A percentile compares a stretch with the other conserved stretches of the same genome.
Conservation (phyloP, 2,329 filamentous ascomycete species). For the Leptographium galeiforme region DNA sequence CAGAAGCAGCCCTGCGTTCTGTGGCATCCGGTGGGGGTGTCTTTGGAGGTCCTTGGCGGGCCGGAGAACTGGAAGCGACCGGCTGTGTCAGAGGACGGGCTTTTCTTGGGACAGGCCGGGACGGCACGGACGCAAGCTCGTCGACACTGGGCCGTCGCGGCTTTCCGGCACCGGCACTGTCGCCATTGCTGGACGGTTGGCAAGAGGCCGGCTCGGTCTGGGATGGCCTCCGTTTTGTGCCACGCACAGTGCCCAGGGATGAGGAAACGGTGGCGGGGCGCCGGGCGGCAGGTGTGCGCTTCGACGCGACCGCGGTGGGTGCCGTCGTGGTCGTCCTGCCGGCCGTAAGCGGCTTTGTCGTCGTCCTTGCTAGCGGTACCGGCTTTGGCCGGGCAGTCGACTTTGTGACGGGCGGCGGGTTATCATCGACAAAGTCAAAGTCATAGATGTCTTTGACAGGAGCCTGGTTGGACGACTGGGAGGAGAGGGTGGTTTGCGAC, state of each 20-base stretch:
- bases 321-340: not conserved
- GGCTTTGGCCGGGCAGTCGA: not conserved
- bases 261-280: not conserved
- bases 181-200: not conserved
- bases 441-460: conserved; percentile 11
- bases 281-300: not conserved
- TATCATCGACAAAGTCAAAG: conserved; percentile 11
- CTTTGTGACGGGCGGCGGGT: conserved; percentile 1
- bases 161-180: not conserved
- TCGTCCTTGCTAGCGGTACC: not conserved
- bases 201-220: not conserved
- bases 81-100: not conserved
- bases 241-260: conserved; percentile 1
- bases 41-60: conserved; percentile 1
- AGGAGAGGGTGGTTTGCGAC: not conserved
- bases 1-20: not conserved
- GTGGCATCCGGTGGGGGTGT: conserved; percentile 4
- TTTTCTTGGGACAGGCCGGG: not conserved
- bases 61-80: not conserved
- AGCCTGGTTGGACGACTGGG: not conserved
- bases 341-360: not conserved
- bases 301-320: not conserved
- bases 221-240: conserved; percentile 9
- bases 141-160: not conserved
- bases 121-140: not conserved